These are phyloP conservation scores for Scopulariopsis brevicaulis DNA, from an alignment of 2,329 filamentous ascomycete species.

Conservation along the genomic window DNA sequence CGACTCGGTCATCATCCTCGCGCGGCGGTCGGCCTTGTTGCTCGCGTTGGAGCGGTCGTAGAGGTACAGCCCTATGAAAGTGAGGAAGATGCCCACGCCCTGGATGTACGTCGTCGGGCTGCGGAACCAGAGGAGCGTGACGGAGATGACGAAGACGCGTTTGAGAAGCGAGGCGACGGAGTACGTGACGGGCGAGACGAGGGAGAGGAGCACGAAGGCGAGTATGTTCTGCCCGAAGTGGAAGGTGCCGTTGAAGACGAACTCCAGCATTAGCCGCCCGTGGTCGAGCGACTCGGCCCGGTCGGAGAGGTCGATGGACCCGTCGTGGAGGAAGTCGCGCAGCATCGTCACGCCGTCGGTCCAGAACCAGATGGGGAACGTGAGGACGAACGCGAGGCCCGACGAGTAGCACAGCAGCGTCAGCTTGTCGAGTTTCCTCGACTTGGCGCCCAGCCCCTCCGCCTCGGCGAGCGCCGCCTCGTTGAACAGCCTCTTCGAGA, in stretches of 20 bases:
- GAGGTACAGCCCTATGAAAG: constrained; percentile 84
- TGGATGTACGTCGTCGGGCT: constrained; percentile 78
- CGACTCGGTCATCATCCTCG: constrained; percentile 46
- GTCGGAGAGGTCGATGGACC: constrained; percentile 52
- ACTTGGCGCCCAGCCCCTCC: constrained; percentile 47
- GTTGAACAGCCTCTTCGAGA: constrained; percentile 96
- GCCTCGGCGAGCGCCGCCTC: constrained; percentile 78
- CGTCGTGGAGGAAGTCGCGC: constrained; percentile 68
- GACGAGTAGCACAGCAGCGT: constrained; percentile 97
- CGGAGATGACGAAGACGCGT: constrained; percentile 90
- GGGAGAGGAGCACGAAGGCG: constrained; percentile 82
- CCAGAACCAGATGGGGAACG: constrained; percentile 86
- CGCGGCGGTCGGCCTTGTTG: constrained; percentile 76
- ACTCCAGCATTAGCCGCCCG: constrained; percentile 67
- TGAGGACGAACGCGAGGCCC: constrained; percentile 79
- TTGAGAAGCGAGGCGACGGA: constrained; percentile 94
- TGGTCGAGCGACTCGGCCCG: constrained; percentile 62
- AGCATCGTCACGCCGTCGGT: constrained; percentile 73
- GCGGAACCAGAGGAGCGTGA: constrained; percentile 93
- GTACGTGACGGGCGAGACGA: constrained; percentile 94
- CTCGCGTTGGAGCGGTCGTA: constrained; percentile 89
- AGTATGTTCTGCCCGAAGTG: constrained; percentile 96
- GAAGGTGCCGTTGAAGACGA: constrained; percentile 92
- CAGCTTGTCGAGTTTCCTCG: constrained; percentile 85
- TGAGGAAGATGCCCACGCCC: constrained; percentile 74